Base-by-base conservation (phyloP, 495 filamentous ascomycete species). In the Mytilinidion resinicola region DNA sequence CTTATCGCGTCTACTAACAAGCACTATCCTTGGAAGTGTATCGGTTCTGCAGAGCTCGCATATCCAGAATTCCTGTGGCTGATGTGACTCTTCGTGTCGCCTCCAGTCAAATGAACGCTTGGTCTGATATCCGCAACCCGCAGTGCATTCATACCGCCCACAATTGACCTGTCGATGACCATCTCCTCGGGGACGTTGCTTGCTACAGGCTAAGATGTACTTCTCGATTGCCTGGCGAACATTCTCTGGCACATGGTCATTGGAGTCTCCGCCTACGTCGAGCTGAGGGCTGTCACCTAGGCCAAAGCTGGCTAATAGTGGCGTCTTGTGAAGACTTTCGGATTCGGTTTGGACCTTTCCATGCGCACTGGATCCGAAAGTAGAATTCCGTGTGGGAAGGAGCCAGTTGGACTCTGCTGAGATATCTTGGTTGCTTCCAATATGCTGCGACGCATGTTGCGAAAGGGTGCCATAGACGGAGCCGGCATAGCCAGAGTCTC, bases 51-150 rank as follows among this genome's bases (percentile, higher is more conserved):
- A 65, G 50, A 61, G n/a, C 33, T 50, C 14, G 34, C 63, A 66
- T n/a, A 63, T 20, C 63, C 63, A 66, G 6, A 66, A 41, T 25
- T 66, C 56, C 38, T 66, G 63, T 1, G 63, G 63, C 36, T 62
- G 55, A 50, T 66, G 59, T 10, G 56, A 62, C n/a, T 66, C 63
- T 51, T 66, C 63, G 39, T 66, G 63, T 0, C 59, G 42, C 51
- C 44, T 56, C 63, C 63, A 66, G 34, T 66, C 63, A 35, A 53
- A 62, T 0, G 52, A 25, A 17, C 55, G 51, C 20, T 54, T 60
- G 12, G 59, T 66, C 1, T 43, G 55, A 39, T 66, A 66, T n/a
- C 63, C 60, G 39, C 63, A 66, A 12, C 52, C 46, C 30, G 50
- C 62, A 9, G 63, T 66, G 39, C 63, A 66, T 37, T 41, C 17